Evolutionary conservation across 257 asterid species (phyloP), one percentile per base, ranked within the genome.

Genomic region (Penstemon eatonii): DNA sequence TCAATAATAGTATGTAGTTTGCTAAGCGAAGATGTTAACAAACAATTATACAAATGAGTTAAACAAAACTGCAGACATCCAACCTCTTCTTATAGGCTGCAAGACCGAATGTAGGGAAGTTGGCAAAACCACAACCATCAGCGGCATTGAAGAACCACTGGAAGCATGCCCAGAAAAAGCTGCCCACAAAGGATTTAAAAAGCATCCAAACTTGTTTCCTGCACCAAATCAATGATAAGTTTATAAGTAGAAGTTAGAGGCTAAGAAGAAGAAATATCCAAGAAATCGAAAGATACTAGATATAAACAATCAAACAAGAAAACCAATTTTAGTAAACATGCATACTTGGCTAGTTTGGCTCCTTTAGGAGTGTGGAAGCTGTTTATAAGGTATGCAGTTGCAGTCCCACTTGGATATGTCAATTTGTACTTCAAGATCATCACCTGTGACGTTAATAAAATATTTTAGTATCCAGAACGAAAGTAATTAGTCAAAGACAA

Each of bases 341-440:
- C 72, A 45, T 81, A 86, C 96, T 81, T 85, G 19, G 95, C 98
- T 13, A 85, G 78, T 69, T 76, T 81, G 39, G 92, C 96, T 46
- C 94, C 98, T 70, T 71, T 89, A 8, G 95, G 90, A 25, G 96
- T 91, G 79, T 91, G 98, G 55, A 89, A 89, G 70, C 96, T 82
- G 78, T 91, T 89, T 81, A 91, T 91, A 33, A 91, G 89, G 63
- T 71, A 84, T 3, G 95, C 95, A 5, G 96, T 89, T 10, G 96
- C 98, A 12, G 98, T 91, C 61, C 96, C 98, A 73, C 95, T 91
- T 3, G 98, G 98, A 76, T 87, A 89, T 3, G 94, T 81, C 75
- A 91, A 61, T 73, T 87, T 91, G 80, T 87, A 91, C 75, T 79
- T 84, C 75, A 88, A 70, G 43, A 90, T 83, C 97, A 90, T 90